These are phyloP conservation scores for Aspergillus eucalypticola DNA, from an alignment of 2,329 filamentous ascomycete species.

Conservation along the genomic window DNA sequence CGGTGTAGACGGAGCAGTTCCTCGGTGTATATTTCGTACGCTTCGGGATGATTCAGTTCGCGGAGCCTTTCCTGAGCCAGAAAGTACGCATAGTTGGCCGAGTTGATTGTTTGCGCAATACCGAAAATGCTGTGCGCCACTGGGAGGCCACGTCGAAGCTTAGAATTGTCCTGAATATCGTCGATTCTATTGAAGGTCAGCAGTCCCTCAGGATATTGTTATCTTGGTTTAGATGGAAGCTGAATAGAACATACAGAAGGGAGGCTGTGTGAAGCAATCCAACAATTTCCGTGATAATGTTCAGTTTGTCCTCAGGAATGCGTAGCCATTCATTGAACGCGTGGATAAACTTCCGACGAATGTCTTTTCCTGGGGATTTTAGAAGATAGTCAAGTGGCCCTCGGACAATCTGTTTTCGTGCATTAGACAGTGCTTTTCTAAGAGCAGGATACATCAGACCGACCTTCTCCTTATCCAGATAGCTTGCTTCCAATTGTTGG, in stretches of 20 bases:
- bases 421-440: not conserved
- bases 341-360: conserved; percentile 45
- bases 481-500: not conserved
- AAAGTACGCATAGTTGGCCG: conserved; percentile 47
- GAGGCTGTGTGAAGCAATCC: conserved; percentile 48
- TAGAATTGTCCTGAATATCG: conserved; percentile 51
- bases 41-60: conserved; percentile 31
- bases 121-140: conserved; percentile 53
- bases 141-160: conserved; percentile 48
- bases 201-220: not conserved
- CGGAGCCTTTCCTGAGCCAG: conserved; percentile 34
- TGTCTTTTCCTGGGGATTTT: conserved; percentile 42
- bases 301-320: conserved; percentile 41
- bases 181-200: conserved; percentile 39
- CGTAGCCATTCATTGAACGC: conserved; percentile 47
- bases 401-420: not conserved
- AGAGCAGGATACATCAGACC: not conserved
- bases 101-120: conserved; percentile 51
- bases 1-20: conserved; percentile 42
- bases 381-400: not conserved
- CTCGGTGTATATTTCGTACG: conserved; percentile 38
- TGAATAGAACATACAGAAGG: conserved; percentile 33
- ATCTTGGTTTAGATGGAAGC: too few relatives aligned
- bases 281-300: conserved; percentile 43
- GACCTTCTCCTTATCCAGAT: not conserved